Base-by-base conservation (phyloP, 2,329 filamentous ascomycete genomes). In the Aspergillus nomiae region DNA sequence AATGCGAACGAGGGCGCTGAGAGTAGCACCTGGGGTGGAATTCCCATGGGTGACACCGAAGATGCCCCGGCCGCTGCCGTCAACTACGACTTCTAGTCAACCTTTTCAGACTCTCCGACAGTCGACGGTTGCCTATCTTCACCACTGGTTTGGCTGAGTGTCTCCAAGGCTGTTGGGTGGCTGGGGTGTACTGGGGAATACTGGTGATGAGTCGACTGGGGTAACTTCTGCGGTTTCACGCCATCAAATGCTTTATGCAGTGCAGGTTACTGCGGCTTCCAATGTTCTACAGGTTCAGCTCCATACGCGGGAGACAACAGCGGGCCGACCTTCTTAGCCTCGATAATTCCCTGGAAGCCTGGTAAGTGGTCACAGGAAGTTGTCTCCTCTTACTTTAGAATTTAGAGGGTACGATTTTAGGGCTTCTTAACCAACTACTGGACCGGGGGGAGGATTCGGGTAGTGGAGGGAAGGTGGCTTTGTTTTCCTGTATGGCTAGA, bases 1-100 rank as follows among this genome's bases (percentile, higher is more conserved):
- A 59, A 51, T 46, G 67, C 54, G 36, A 68, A 59, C 0, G 56
- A 67, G 28, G 69, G 56, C 56, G 64, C 56, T 56, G 67, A 62
- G 36, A 63, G 56, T 56, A 63, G 58, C 54, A 55, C 30, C 36
- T 70, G 68, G 64, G 69, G 64, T 43, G 69, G 63, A n/a, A 54
- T 66, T 26, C 46, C 61, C 19, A 60, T 63, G 32, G 63, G 36
- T 32, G 41, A 63, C 38, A 24, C 66, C 54, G 51, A 65, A 41
- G 67, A 59, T 32, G 65, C 46, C 14, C 24, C 53, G 30, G 28
- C 32, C 30, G 34, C 45, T 54, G 19, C 24, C 16, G 59, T 41
- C 28, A 16, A 28, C 21, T 61, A 34, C 45, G 56, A 56, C 14
- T 62, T 62, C 56, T 62, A 55, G 51, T 34, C n/a, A 26, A 38